Conservation (phyloP, 2,329 filamentous ascomycete genomes). For the Sclerotinia glacialis region DNA sequence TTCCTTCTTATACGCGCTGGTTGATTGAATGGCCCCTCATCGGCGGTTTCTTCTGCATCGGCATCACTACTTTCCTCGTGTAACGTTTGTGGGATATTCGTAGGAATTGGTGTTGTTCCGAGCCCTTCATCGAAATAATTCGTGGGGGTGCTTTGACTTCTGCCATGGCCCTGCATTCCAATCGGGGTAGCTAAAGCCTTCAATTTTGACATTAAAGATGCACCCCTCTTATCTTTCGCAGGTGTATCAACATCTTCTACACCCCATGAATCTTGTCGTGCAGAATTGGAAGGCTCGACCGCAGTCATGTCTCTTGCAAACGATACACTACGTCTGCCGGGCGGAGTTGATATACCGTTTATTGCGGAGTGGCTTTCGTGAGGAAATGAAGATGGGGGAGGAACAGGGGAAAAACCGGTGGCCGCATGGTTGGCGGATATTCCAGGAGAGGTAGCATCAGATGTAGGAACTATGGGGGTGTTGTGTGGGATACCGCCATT, state of each 20-base stretch:
- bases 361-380: constrained; percentile 20
- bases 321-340: constrained; percentile 66
- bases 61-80: constrained; percentile 66
- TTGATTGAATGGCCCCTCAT: constrained; percentile 60
- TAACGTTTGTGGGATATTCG: constrained; percentile 52
- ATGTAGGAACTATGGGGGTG: background rate
- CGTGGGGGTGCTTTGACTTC: constrained; percentile 42
- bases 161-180: constrained; percentile 45
- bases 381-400: constrained; percentile 22
- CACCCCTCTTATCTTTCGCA: constrained; percentile 57
- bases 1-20: constrained; percentile 57
- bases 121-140: constrained; percentile 39
- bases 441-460: background rate
- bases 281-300: constrained; percentile 50
- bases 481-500: constrained; percentile 38
- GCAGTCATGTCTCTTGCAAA: constrained; percentile 56
- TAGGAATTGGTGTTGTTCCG: constrained; percentile 47
- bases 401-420: constrained; percentile 22
- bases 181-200: constrained; percentile 64
- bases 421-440: constrained; percentile 12
- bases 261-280: constrained; percentile 59
- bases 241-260: constrained; percentile 59
- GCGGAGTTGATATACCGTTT: constrained; percentile 37
- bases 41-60: constrained; percentile 83
- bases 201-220: constrained; percentile 74